These are phyloP conservation scores for Clonostachys byssicola DNA, from an alignment of 2,329 filamentous ascomycete genomes.

Conservation along the genomic window DNA sequence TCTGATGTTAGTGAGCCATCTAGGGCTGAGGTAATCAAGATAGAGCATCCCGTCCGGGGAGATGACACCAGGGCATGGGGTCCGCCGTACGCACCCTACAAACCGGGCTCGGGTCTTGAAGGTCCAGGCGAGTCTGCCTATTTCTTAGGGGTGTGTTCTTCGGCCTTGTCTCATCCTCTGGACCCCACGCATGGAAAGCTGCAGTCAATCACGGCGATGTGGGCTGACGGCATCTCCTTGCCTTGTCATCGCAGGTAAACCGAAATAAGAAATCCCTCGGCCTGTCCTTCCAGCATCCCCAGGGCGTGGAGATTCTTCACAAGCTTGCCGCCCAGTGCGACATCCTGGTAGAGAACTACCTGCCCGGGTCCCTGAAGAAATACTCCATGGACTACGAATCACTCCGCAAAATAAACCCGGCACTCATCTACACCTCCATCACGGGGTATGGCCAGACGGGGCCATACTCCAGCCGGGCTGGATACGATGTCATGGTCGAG, in stretches of 20 bases:
- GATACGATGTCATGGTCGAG: slow-evolving; percentile 99
- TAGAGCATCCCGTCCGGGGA: slow-evolving; percentile 86
- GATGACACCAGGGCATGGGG: slow-evolving; percentile 98
- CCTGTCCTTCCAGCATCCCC: slow-evolving; percentile 81
- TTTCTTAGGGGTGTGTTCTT: slow-evolving; percentile 70
- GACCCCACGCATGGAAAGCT: neutral
- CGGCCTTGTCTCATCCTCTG: neutral
- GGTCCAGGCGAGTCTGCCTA: slow-evolving; percentile 92
- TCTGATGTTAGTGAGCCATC: neutral
- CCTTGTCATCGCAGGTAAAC: slow-evolving; percentile 62
- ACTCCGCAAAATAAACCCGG: slow-evolving; percentile 75
- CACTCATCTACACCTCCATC: slow-evolving; percentile 89
- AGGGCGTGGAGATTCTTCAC: slow-evolving; percentile 83
- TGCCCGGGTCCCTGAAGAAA: slow-evolving; percentile 84
- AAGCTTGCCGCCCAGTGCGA: slow-evolving; percentile 81
- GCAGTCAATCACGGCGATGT: neutral
- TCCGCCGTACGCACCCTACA: slow-evolving; percentile 84
- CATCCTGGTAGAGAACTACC: slow-evolving; percentile 94
- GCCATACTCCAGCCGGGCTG: slow-evolving; percentile 80
- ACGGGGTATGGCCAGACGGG: slow-evolving; percentile 97
- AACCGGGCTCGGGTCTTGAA: slow-evolving; percentile 48
- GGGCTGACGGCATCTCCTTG: neutral
- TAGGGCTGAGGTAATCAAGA: slow-evolving; percentile 94
- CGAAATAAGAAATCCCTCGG: slow-evolving; percentile 95
- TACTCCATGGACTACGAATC: slow-evolving; percentile 88